These are phyloP conservation scores for Aspergillus baeticus DNA, from an alignment of 495 filamentous ascomycete species.

Conservation along the genomic window DNA sequence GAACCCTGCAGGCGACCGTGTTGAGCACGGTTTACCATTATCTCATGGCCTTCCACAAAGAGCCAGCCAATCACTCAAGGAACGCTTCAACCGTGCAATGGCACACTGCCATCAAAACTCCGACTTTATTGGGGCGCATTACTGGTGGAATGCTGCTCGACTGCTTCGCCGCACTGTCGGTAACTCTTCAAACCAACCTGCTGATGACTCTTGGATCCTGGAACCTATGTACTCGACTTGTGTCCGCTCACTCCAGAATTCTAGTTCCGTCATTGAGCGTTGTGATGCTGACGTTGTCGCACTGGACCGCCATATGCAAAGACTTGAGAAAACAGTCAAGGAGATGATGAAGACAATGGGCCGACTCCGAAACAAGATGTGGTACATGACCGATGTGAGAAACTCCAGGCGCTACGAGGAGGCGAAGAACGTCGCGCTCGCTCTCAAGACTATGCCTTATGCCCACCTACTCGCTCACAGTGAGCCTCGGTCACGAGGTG, in stretches of 20 bases:
- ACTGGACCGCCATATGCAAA: slow-evolving; percentile 35
- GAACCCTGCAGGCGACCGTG: slow-evolving; percentile 56
- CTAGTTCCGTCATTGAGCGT: slow-evolving; percentile 41
- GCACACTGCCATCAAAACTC: slow-evolving; percentile 35
- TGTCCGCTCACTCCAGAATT: slow-evolving; percentile 32
- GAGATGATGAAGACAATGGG: slow-evolving; percentile 33
- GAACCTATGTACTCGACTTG: slow-evolving; percentile 39
- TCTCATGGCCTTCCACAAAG: not conserved
- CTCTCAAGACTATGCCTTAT: slow-evolving; percentile 84
- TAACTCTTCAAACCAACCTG: slow-evolving; percentile 17
- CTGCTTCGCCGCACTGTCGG: slow-evolving; percentile 33
- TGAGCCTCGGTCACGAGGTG: slow-evolving; percentile 50
- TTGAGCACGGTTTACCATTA: slow-evolving; percentile 15
- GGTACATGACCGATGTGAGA: slow-evolving; percentile 95
- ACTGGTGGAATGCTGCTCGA: slow-evolving; percentile 49
- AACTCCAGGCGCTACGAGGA: slow-evolving; percentile 90
- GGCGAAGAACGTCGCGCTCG: slow-evolving; percentile 79
- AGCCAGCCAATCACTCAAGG: slow-evolving; percentile 28
- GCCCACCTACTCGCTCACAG: slow-evolving; percentile 43
- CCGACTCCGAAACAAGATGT: slow-evolving; percentile 83
- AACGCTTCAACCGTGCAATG: slow-evolving; percentile 43
- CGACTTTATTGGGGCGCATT: slow-evolving; percentile 48
- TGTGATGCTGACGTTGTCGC: slow-evolving; percentile 41
- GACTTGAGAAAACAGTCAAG: slow-evolving; percentile 37
- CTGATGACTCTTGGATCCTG: slow-evolving; percentile 44